Base-by-base conservation (phyloP, 768 basidiomycete genomes). In the Tricholoma hemisulphureum region DNA sequence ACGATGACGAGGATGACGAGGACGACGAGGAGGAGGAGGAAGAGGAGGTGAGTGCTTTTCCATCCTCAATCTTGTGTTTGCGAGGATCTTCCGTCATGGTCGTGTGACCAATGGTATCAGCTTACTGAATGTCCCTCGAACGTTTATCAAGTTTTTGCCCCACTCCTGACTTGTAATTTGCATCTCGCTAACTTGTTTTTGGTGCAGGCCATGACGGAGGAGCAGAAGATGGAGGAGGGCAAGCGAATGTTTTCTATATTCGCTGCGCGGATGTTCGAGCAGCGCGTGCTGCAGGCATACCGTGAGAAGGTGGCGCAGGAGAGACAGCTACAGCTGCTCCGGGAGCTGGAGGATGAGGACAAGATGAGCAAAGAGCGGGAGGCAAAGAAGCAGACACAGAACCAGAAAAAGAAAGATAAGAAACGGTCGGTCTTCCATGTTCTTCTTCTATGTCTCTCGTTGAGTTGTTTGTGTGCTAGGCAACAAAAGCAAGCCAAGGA, bases 401-500 rank as follows among this genome's bases (percentile, higher is more conserved):
- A 97, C 83, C 95, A 95, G 83, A 98, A 97, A 83, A 99, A 98
- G 82, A 97, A 98, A 74, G 98, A 98, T 80, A 95, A 94, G 83
- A 81, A 80, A 71, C 87, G 79, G 95, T 96, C 64, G 54, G 79
- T 68, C 23, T 31, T 56, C 55, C 62, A 6, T 57, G 32, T 51
- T n/a, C 28, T 50, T 41, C 41, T 61, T 18, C 60, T 51, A 51
- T 50, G 49, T 34, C 48, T 52, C 60, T 13, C 18, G 34, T 58
- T 63, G 59, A 62, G 56, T 53, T 41, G 56, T 46, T n/a, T 8
- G 31, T 35, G 35, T 10, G 31, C 61, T 43, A 98, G 95, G 76
- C 85, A 84, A 71, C 95, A 97, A 77, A 97, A 96, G 73, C 79
- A 84, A 62, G 91, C 88, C 41, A 96, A 96, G 69, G 97, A 98